Evolutionary conservation across 495 filamentous ascomycete species (phyloP).

Genomic region (Achaetomiella virescens): DNA sequence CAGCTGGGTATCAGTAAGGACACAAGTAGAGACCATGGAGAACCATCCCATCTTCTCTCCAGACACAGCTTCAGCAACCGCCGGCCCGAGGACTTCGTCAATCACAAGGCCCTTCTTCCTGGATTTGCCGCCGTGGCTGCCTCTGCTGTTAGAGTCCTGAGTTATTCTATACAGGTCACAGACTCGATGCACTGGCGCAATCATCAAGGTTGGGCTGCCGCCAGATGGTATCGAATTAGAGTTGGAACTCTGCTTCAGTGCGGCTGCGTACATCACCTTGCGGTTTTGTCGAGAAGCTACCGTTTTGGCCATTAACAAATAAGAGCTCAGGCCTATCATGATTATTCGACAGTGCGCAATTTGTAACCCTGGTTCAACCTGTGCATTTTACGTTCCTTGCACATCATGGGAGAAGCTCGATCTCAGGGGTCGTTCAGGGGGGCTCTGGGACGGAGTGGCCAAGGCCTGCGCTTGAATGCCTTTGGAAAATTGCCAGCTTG

Average conservation of each 20-base stretch:
- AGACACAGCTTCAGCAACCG: conserved; percentile 61
- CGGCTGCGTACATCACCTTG: conserved; percentile 40
- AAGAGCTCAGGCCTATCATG: too few relatives aligned
- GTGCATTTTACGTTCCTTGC: too few relatives aligned
- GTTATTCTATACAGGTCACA: conserved; percentile 75
- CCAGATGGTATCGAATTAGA: conserved; percentile 77
- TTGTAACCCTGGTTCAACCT: too few relatives aligned
- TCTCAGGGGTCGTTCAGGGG: too few relatives aligned
- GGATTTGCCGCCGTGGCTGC: conserved; percentile 65
- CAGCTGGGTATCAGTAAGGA: too few relatives aligned
- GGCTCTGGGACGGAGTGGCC: too few relatives aligned
- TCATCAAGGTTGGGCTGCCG: conserved; percentile 58
- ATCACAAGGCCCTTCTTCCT: conserved; percentile 54
- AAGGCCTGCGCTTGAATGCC: too few relatives aligned
- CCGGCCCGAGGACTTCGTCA: conserved; percentile 53
- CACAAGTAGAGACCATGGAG: too few relatives aligned
- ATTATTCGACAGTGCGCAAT: too few relatives aligned
- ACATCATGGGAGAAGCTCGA: too few relatives aligned
- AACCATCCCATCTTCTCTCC: conserved; percentile 80
- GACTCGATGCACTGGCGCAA: conserved; percentile 66
- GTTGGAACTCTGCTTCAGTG: conserved; percentile 54
- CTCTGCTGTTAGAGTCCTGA: conserved; percentile 60
- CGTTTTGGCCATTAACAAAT: conserved; percentile 46
- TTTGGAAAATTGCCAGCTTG: too few relatives aligned
- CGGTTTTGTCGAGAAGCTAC: conserved; percentile 50